Conservation (phyloP, 2,329 filamentous ascomycete species). For the Beauveria australis region DNA sequence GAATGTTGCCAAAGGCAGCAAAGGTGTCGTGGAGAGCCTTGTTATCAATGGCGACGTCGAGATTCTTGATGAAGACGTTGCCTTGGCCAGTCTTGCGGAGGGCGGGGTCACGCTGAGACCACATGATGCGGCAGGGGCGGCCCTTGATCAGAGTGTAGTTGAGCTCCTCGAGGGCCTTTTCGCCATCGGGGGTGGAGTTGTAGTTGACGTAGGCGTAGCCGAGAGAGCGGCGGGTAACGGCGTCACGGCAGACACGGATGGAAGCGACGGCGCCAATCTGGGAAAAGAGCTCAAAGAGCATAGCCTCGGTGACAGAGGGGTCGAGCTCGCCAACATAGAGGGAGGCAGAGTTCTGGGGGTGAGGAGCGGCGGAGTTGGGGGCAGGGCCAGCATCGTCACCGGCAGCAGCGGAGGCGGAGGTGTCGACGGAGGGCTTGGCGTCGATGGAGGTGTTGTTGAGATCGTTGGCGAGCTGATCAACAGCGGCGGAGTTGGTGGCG, state of each 20-base stretch:
- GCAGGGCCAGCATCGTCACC: constrained; percentile 55
- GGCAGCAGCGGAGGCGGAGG: constrained; percentile 44
- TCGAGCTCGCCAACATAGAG: constrained; percentile 99
- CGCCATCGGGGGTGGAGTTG: constrained; percentile 92
- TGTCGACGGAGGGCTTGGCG: constrained; percentile 64
- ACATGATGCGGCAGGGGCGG: constrained; percentile 99
- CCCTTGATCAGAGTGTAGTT: constrained; percentile 99
- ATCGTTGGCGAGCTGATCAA: constrained; percentile 75
- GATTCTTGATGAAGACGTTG: constrained; percentile 99
- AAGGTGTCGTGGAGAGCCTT: constrained; percentile 99
- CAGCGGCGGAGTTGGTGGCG: constrained; percentile 50
- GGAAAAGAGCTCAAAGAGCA: constrained; percentile 99
- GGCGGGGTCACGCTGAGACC: constrained; percentile 98
- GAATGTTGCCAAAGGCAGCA: constrained; percentile 96
- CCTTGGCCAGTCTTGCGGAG: constrained; percentile 98
- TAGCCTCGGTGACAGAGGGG: constrained; percentile 94
- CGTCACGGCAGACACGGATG: constrained; percentile 98
- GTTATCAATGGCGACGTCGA: constrained; percentile 98
- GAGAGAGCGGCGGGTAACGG: constrained; percentile 94
- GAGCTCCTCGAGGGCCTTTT: constrained; percentile 97
- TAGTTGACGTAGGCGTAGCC: constrained; percentile 99
- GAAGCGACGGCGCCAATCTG: constrained; percentile 98
- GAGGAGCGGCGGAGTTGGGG: constrained; percentile 63
- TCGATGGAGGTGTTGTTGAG: constrained; percentile 65
- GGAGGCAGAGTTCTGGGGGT: constrained; percentile 89